Base-by-base conservation (phyloP, 768 basidiomycete genomes). In the Xerocomus spinulosus region DNA sequence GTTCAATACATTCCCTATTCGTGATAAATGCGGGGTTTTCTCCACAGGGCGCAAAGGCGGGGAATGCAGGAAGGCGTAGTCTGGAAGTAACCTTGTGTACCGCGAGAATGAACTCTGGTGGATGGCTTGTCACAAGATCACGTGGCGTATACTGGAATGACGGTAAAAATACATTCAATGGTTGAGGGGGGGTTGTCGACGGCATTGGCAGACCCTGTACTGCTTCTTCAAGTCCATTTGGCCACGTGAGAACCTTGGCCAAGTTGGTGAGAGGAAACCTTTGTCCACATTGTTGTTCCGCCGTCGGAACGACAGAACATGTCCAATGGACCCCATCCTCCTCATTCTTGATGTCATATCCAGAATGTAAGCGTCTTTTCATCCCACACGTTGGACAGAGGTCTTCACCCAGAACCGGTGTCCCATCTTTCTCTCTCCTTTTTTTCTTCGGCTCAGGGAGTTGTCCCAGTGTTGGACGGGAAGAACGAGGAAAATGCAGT, bases 401-500 rank as follows among this genome's bases (percentile, higher is more conserved):
- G 30, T 61, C 62, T n/a, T 68, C 64, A 2, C 54, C 51, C 14
- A 34, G 20, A 42, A 21, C 37, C 8, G 53, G 58, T 7, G 60
- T 50, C 21, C 45, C 50, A 18, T 59, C 62, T n/a, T 59, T 60
- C n/a, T 53, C 60, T 26, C 34, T 63, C 18, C 42, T 55, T 37
- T 49, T 67, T 46, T 57, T 67, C 49, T 61, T 68, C 39, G 29
- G 48, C n/a, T 54, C 56, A 4, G 43, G 24, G 18, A 26, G 35
- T 17, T 44, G 15, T 9, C 41, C 53, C 13, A 41, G n/a, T 39
- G 49, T 38, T 44, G 51, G 36, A 42, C 53, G 46, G 32, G 50
- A 52, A 5, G 60, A 56, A 35, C 74, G 70, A 18, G 68, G 64
- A 52, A 73, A 74, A 26, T 62, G 61, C 14, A 67, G 66, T 54